Conservation (phyloP, 306 rosid species). For the Potentilla sterilis region DNA sequence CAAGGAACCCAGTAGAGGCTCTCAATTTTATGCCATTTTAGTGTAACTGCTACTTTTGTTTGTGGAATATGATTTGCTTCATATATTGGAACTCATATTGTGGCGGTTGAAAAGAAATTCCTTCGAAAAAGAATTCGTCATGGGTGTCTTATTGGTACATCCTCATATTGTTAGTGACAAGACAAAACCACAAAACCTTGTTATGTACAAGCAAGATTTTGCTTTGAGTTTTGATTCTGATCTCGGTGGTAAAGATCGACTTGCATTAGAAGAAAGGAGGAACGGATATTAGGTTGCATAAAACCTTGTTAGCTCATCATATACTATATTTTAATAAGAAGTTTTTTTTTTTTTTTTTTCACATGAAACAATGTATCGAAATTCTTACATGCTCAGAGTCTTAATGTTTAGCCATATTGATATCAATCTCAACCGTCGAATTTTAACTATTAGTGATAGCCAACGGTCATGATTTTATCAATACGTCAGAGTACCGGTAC, state of each 20-base stretch:
- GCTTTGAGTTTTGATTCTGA: background rate
- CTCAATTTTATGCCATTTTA: background rate
- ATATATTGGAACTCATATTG: background rate
- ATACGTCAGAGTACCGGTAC: too few relatives aligned
- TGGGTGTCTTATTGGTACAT: background rate
- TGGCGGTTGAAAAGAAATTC: background rate
- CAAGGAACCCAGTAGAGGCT: constrained; percentile 13
- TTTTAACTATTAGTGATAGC: too few relatives aligned
- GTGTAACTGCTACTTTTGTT: background rate
- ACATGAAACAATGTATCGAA: too few relatives aligned
- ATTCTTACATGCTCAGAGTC: too few relatives aligned
- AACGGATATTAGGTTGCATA: background rate
- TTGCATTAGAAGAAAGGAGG: background rate
- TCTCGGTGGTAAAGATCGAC: background rate
- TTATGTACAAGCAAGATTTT: background rate
- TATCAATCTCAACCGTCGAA: too few relatives aligned
- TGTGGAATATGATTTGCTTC: constrained; percentile 18
- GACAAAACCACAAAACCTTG: background rate
- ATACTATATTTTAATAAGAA: too few relatives aligned
- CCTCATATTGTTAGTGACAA: background rate
- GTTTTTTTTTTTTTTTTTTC: too few relatives aligned
- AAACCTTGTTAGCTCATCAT: too few relatives aligned
- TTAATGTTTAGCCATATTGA: too few relatives aligned
- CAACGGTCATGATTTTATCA: too few relatives aligned
- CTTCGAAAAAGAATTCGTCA: background rate